phyloP scores from a whole-genome alignment of 179 eudicot species.

The Spergularia azorica region DNA sequence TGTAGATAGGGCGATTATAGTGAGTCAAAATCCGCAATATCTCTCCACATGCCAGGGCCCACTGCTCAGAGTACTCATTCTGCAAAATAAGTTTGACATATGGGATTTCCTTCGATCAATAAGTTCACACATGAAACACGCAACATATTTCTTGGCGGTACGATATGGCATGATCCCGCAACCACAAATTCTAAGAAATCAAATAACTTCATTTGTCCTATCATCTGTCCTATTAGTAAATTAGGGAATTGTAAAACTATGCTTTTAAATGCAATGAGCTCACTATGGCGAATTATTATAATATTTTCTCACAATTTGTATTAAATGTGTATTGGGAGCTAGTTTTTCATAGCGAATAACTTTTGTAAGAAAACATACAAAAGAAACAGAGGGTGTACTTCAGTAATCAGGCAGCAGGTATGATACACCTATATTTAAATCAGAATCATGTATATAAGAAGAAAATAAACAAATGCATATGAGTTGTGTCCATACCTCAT shows the following conservation, averaged over 20 bases:
- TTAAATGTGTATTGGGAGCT: neutral
- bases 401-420: neutral
- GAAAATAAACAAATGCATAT: neutral
- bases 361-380: neutral
- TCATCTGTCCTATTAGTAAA: neutral
- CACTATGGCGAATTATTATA: neutral
- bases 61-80: slow-evolving; percentile 95
- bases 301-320: neutral
- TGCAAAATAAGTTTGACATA: slow-evolving; percentile 36
- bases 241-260: neutral
- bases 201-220: neutral
- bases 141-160: neutral
- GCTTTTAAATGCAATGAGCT: neutral
- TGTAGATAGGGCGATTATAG: slow-evolving; percentile 89
- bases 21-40: slow-evolving; percentile 87
- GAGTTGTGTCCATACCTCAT: slow-evolving; percentile 51
- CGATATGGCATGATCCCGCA: neutral
- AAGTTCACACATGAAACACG: slow-evolving; percentile 7
- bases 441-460: neutral
- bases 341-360: neutral
- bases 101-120: neutral
- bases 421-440: neutral
- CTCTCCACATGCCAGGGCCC: slow-evolving; percentile 98
- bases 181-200: neutral
- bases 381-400: neutral